phyloP scores from a whole-genome alignment of 148 eudicot genomes.

The Cornus controversa region DNA sequence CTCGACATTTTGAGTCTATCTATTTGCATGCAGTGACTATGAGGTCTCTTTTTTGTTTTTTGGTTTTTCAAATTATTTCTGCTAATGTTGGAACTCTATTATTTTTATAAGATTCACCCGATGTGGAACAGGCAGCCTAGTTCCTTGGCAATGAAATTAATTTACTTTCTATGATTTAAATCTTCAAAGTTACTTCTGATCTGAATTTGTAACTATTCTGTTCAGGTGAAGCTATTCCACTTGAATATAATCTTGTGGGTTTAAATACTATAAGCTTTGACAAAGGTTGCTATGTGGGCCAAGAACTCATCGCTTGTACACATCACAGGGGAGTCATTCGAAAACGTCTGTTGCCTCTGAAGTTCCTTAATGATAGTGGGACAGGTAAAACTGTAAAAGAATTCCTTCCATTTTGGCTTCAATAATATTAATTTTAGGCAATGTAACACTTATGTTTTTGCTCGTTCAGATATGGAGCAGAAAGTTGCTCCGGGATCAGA shows the following conservation, averaged over 20 bases:
- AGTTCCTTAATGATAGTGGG: constrained; percentile 58
- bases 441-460: neutral
- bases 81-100: neutral
- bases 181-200: neutral
- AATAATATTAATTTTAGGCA: neutral
- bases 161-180: neutral
- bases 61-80: neutral
- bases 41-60: neutral
- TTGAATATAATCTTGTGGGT: constrained; percentile 90
- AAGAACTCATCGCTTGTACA: constrained; percentile 94
- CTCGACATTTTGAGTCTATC: neutral
- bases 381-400: constrained; percentile 63
- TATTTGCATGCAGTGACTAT: neutral
- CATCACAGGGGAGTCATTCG: constrained; percentile 93
- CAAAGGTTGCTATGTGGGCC: constrained; percentile 97
- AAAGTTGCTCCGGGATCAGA: constrained; percentile 68
- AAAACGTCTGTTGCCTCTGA: constrained; percentile 85
- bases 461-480: constrained; percentile 59
- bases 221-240: constrained; percentile 94
- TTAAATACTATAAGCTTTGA: constrained; percentile 91
- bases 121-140: neutral
- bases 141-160: neutral
- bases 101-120: no score
- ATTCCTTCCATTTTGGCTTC: neutral
- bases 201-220: neutral